Evolutionary conservation across 257 asterid genomes (phyloP).

Genomic region (Capsicum chinense): DNA sequence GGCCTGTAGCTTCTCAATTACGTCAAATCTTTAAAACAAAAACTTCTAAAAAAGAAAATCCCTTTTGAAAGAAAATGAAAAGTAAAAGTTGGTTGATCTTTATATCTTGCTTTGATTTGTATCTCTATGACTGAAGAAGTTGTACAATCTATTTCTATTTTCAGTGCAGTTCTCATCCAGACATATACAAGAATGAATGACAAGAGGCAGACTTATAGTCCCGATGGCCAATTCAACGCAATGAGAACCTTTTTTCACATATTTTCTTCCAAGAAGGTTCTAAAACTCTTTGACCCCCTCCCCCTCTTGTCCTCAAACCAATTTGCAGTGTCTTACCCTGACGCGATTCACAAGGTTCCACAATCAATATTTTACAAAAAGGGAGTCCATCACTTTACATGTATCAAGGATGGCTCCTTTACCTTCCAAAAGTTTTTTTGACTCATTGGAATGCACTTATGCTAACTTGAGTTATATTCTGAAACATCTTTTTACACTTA

Average conservation of each 20-base stretch:
- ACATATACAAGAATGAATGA: too few relatives aligned
- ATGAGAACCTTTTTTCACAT: too few relatives aligned
- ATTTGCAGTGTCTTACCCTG: neutral
- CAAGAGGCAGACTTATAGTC: too few relatives aligned
- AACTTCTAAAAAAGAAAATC: neutral
- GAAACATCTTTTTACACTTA: neutral
- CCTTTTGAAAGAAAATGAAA: neutral
- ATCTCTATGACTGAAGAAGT: neutral
- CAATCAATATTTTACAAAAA: neutral
- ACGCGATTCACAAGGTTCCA: neutral
- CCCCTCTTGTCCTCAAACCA: too few relatives aligned
- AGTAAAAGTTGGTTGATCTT: neutral
- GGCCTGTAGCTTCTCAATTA: constrained; percentile 16
- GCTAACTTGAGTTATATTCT: neutral
- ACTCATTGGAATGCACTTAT: neutral
- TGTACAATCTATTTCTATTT: neutral
- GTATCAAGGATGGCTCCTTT: neutral
- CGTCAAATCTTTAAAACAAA: neutral
- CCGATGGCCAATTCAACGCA: too few relatives aligned
- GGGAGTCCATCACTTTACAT: neutral
- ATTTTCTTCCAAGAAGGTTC: too few relatives aligned
- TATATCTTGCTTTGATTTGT: neutral
- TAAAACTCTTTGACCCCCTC: too few relatives aligned
- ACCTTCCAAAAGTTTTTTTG: neutral
- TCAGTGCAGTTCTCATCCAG: too few relatives aligned